Percentiles rank a stretch among this genome's conserved stretches.
Evolutionary conservation across 306 rosid species (phyloP).

Genomic region (Coriaria nepalensis): DNA sequence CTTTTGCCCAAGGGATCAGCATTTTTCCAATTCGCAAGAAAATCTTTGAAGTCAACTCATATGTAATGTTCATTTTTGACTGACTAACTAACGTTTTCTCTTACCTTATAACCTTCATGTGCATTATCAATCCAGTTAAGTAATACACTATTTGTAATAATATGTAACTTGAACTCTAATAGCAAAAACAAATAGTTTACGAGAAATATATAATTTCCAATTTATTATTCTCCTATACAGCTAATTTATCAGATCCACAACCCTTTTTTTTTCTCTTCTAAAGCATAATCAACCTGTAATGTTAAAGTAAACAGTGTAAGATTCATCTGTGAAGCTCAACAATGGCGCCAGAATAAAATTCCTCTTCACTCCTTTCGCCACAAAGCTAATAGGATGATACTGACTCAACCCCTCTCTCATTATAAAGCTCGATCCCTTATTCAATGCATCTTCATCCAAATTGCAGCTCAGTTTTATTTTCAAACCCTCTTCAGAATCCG

Average conservation of each 20-base stretch:
- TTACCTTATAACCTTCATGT: too few species aligned
- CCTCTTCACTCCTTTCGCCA: conserved; percentile 47
- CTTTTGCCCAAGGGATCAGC: too few species aligned
- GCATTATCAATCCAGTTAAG: too few species aligned
- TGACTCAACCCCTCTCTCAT: conserved; percentile 28
- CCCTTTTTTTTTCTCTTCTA: conserved; percentile 2
- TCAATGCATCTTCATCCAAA: conserved; percentile 16
- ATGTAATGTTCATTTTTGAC: too few species aligned
- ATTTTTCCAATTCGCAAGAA: too few species aligned
- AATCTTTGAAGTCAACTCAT: too few species aligned
- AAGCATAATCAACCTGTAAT: conserved; percentile 18
- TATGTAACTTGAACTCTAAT: too few species aligned
- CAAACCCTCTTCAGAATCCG: conserved; percentile 9
- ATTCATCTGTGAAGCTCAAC: conserved; percentile 45
- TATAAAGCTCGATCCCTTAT: conserved; percentile 51
- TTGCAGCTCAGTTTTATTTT: conserved; percentile 48
- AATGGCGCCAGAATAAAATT: conserved; percentile 63
- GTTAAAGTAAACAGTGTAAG: conserved; percentile 67
- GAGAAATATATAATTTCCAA: too few species aligned
- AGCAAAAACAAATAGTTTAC: too few species aligned
- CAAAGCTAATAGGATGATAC: conserved; percentile 67
- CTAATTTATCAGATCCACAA: background rate
- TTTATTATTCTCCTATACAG: too few species aligned
- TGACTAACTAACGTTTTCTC: too few species aligned
- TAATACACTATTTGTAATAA: too few species aligned